Conservation (phyloP, 2,329 filamentous ascomycete genomes). For the Pseudogymnoascus sp. region DNA sequence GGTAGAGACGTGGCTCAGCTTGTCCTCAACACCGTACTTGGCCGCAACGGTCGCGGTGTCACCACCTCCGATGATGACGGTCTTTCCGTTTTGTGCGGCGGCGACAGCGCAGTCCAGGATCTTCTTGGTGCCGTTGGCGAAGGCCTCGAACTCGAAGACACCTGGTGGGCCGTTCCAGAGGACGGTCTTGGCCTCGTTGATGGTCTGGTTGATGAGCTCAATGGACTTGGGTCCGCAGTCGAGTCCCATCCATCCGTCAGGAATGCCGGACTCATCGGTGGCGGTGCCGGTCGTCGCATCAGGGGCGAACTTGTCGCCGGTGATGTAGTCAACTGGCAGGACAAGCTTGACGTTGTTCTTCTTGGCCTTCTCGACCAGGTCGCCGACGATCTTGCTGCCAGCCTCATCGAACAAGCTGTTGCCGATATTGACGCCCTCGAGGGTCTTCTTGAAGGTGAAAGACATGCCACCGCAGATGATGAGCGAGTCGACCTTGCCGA, state of each 20-base stretch:
- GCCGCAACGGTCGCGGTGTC: conserved; percentile 97
- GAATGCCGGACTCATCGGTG: conserved; percentile 81
- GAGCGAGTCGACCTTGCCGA: conserved; percentile 94
- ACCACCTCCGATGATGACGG: conserved; percentile 96
- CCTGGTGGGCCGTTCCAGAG: conserved; percentile 98
- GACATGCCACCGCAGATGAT: conserved; percentile 98
- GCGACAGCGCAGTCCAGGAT: conserved; percentile 83
- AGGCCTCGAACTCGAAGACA: conserved; percentile 95
- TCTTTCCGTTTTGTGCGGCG: conserved; percentile 76
- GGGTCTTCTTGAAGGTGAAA: conserved; percentile 99
- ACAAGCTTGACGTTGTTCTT: conserved; percentile 93
- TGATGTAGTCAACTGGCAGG: conserved; percentile 90
- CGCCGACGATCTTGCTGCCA: conserved; percentile 81
- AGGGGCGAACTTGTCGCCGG: conserved; percentile 86
- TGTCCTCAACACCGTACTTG: conserved; percentile 93
- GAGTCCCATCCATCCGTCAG: conserved; percentile 96
- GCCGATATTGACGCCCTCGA: conserved; percentile 83
- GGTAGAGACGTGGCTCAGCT: conserved; percentile 96
- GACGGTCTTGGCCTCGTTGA: conserved; percentile 85
- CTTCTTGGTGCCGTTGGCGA: conserved; percentile 84
- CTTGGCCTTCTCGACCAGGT: conserved; percentile 92
- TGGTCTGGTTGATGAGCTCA: conserved; percentile 80
- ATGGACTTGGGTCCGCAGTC: conserved; percentile 88
- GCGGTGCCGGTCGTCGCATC: conserved; percentile 76
- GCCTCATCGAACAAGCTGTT: conserved; percentile 88